These are phyloP conservation scores for Venturia nashicola DNA, from an alignment of 2,329 filamentous ascomycete genomes.

Conservation along the genomic window DNA sequence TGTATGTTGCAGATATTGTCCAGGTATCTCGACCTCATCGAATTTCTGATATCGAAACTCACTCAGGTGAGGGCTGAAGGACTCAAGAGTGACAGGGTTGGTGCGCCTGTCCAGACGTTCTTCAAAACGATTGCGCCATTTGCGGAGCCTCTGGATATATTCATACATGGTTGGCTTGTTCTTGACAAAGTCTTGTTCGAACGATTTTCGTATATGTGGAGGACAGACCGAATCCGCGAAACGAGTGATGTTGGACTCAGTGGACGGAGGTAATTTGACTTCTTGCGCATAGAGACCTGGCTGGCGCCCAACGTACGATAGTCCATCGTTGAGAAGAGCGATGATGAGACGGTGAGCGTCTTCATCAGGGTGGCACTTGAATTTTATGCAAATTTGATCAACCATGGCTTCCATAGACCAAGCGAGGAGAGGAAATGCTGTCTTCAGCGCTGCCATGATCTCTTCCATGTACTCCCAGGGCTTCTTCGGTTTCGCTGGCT, in stretches of 20 bases:
- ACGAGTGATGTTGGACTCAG: constrained; percentile 89
- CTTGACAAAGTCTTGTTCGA: constrained; percentile 92
- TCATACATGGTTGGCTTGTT: constrained; percentile 96
- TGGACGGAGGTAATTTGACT: constrained; percentile 77
- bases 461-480: constrained; percentile 97
- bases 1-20: constrained; percentile 92
- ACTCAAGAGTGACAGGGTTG: constrained; percentile 63
- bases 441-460: constrained; percentile 90
- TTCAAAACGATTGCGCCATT: constrained; percentile 96
- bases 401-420: constrained; percentile 99
- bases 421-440: constrained; percentile 87
- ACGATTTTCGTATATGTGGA: constrained; percentile 86
- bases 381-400: constrained; percentile 96
- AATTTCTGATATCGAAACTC: constrained; percentile 98
- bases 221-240: constrained; percentile 96
- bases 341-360: constrained; percentile 96
- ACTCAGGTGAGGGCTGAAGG: constrained; percentile 79
- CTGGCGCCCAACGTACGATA: constrained; percentile 83
- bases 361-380: constrained; percentile 97
- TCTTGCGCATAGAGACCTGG: constrained; percentile 80
- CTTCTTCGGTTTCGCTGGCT: constrained; percentile 42
- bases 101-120: constrained; percentile 85
- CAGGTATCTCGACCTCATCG: constrained; percentile 94
- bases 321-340: constrained; percentile 87
- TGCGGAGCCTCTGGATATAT: constrained; percentile 92